A percentile compares a stretch with the other conserved stretches of the same genome.
These are phyloP conservation scores for Capsicum baccatum DNA, from an alignment of 257 asterid species.

Conservation along the genomic window DNA sequence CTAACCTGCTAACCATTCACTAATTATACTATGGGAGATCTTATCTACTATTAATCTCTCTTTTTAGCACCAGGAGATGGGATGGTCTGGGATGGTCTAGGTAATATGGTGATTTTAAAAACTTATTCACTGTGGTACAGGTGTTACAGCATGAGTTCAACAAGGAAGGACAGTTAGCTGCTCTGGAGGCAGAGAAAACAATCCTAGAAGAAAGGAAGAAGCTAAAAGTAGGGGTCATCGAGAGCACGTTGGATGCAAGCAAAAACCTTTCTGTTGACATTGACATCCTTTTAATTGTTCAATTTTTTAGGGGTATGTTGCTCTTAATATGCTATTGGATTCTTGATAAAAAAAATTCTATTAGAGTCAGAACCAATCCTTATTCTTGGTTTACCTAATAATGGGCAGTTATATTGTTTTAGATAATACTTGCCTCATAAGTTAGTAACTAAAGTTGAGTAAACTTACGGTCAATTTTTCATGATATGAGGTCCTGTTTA, in stretches of 20 bases:
- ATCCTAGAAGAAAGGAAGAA: constrained; percentile 83
- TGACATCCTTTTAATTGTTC: too few relatives aligned
- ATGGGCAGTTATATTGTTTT: too few relatives aligned
- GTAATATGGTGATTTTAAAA: background rate
- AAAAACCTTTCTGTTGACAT: too few relatives aligned
- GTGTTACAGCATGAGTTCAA: constrained; percentile 77
- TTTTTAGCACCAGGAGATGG: background rate
- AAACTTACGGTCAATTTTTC: too few relatives aligned
- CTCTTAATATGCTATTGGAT: too few relatives aligned
- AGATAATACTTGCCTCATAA: too few relatives aligned
- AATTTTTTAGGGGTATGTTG: too few relatives aligned
- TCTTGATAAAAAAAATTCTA: too few relatives aligned
- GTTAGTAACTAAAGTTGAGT: too few relatives aligned
- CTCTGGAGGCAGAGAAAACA: constrained; percentile 84
- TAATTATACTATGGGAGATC: background rate
- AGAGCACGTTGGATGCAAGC: constrained; percentile 95
- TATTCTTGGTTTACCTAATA: too few relatives aligned
- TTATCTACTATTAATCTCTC: background rate
- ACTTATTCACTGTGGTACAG: constrained; percentile 45
- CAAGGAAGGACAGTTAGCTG: constrained; percentile 87
- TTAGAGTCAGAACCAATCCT: too few relatives aligned
- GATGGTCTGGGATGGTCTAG: background rate
- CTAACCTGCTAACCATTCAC: background rate
- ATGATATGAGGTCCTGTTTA: too few relatives aligned
- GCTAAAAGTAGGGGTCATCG: constrained; percentile 88